Conservation (phyloP, 1,284 basidiomycete genomes). For the Puccinia novopanici region DNA sequence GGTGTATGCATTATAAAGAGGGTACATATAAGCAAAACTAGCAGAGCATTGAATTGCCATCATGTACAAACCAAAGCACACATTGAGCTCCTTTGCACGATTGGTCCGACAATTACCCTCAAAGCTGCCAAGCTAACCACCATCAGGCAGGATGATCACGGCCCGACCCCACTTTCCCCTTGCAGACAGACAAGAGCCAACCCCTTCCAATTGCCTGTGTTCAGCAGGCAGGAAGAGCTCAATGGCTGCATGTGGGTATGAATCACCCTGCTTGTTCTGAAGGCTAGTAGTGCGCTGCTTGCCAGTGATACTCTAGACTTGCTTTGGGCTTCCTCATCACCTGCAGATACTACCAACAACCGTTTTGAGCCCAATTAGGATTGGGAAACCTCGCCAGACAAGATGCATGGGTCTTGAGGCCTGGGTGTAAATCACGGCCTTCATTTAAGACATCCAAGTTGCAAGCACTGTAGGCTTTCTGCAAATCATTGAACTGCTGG, state of each 20-base stretch:
- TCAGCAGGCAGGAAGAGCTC: not conserved
- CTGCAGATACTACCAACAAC: not conserved
- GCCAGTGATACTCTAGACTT: not conserved
- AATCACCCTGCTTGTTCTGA: not conserved
- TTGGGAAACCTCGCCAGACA: not conserved
- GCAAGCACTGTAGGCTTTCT: not conserved
- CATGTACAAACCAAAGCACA: no score
- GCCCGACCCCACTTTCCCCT: no score
- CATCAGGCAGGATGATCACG: no score
- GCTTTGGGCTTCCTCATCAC: conserved; percentile 2
- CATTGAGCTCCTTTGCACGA: no score
- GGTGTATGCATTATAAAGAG: no score
- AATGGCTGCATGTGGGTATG: not conserved
- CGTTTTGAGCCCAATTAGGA: not conserved
- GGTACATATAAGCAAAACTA: no score
- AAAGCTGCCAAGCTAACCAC: no score
- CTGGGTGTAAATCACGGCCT: not conserved
- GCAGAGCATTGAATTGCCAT: no score
- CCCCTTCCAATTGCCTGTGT: conserved; percentile 21
- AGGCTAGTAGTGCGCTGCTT: not conserved
- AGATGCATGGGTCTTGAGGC: not conserved
- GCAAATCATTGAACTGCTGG: not conserved
- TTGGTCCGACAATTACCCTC: no score
- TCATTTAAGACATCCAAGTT: conserved; percentile 1
- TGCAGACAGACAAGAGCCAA: no score